Conservation (phyloP, 2,329 filamentous ascomycete species). For the Aspergillus quadrilineatus region DNA sequence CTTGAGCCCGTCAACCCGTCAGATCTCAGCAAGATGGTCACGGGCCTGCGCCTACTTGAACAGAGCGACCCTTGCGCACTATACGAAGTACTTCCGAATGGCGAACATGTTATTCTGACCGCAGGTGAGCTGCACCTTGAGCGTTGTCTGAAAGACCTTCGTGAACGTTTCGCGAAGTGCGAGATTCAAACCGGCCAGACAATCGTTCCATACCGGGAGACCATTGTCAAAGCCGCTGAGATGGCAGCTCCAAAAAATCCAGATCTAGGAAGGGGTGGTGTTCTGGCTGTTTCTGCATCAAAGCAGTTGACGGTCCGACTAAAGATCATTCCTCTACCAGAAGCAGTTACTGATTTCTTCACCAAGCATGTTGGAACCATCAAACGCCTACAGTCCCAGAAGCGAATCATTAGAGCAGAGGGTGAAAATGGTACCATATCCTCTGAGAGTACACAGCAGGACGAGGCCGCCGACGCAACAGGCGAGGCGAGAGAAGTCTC, state of each 20-base stretch:
- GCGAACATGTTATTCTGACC: conserved; percentile 91
- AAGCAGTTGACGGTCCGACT: conserved; percentile 80
- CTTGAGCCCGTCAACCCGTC: conserved; percentile 89
- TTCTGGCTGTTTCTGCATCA: conserved; percentile 73
- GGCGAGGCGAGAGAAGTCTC: conserved; percentile 60
- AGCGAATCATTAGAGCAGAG: conserved; percentile 52
- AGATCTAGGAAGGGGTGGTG: conserved; percentile 78
- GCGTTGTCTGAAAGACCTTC: conserved; percentile 85
- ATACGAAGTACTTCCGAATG: conserved; percentile 88
- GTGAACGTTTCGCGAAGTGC: conserved; percentile 88
- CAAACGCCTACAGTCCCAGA: conserved; percentile 74
- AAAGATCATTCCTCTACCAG: conserved; percentile 74
- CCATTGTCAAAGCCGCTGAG: conserved; percentile 80
- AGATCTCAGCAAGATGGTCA: conserved; percentile 93
- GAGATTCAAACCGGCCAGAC: conserved; percentile 92
- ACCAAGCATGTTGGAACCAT: conserved; percentile 76
- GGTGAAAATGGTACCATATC: conserved; percentile 35
- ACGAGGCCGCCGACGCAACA: conserved; percentile 49
- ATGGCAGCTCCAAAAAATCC: conserved; percentile 88
- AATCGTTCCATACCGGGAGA: conserved; percentile 94
- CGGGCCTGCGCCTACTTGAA: conserved; percentile 79
- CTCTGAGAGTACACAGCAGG: conserved; percentile 39
- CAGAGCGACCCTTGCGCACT: conserved; percentile 95
- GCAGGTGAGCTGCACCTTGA: conserved; percentile 94
- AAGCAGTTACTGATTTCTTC: conserved; percentile 78